Evolutionary conservation across 148 eudicot genomes (phyloP), one percentile per base, ranked within the genome.

Genomic region (Silene uniflora): DNA sequence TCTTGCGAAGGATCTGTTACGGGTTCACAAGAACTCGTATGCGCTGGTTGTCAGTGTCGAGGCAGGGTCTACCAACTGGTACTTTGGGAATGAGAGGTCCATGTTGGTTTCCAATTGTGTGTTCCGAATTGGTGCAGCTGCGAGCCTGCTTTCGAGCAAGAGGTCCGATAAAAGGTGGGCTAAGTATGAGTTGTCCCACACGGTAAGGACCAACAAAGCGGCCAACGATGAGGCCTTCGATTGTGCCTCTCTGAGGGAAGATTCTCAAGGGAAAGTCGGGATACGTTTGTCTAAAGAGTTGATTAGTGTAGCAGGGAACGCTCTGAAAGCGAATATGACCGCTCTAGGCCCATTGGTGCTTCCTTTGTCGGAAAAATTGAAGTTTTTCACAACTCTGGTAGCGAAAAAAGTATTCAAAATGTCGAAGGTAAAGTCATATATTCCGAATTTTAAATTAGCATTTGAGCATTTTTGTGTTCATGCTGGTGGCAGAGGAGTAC

Each of bases 401-500:
- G 69, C 56, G n/a, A 73, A 62, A 52, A 73, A 73, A 49, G 4
- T 73, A 32, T 23, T 73, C 19, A 61, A 73, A 60, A 73, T 73
- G 76, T 42, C 35, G 25, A 21, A 67, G 13, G 7, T 73, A 27
- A 73, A 73, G n/a, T 55, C 76, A 4, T 73, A 73, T 18, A 58
- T 73, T 19, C 68, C 76, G 3, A 67, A 73, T 22, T 73, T 73
- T 19, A 61, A 73, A 29, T 73, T 73, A 65, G 76, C 76, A 0
- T 62, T 73, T 19, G 76, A 73, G 35, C 76, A 73, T 73, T 73
- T 73, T n/a, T 73, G 76, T 52, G 54, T 73, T 22, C 76, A 67
- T 67, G 39, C 70, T 12, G 70, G 70, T 67, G 70, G 70, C 3
- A 67, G 18, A 22, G 70, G 49, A 5, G 70, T 39, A 4, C 23